These are phyloP conservation scores for Aspergillus versicolor DNA, from an alignment of 2,329 filamentous ascomycete genomes.

Conservation along the genomic window DNA sequence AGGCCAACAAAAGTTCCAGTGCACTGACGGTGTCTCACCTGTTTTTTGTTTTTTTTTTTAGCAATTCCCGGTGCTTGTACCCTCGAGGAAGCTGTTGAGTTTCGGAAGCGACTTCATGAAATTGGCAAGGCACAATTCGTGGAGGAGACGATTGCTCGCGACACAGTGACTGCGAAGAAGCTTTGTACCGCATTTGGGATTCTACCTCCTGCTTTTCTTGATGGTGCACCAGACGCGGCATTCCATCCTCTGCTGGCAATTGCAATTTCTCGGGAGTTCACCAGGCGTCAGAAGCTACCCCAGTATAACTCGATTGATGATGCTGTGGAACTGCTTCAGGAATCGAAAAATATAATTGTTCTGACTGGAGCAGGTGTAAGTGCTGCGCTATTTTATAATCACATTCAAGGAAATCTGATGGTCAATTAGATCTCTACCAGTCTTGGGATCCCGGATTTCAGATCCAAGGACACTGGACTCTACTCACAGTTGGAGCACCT, in stretches of 20 bases:
- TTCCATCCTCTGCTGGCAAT: conserved; percentile 74
- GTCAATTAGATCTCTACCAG: conserved; percentile 75
- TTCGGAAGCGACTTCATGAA: conserved; percentile 69
- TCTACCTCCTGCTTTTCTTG: conserved; percentile 69
- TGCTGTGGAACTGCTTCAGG: conserved; percentile 72
- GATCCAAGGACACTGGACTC: conserved; percentile 87
- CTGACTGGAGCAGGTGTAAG: conserved; percentile 81
- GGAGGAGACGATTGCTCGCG: conserved; percentile 66
- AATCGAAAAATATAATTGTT: conserved; percentile 81
- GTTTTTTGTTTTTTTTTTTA: conserved; percentile 13
- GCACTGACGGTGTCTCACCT: not conserved
- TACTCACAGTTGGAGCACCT: conserved; percentile 81
- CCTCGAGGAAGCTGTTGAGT: conserved; percentile 66
- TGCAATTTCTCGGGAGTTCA: conserved; percentile 76
- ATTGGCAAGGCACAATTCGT: conserved; percentile 79
- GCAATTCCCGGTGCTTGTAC: conserved; percentile 58
- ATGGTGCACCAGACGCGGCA: conserved; percentile 68
- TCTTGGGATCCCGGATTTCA: conserved; percentile 94
- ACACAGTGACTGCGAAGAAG: conserved; percentile 73
- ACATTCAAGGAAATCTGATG: not conserved
- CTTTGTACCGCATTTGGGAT: conserved; percentile 85
- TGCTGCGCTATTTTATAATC: not conserved
- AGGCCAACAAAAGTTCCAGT: not conserved
- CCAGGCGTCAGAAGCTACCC: conserved; percentile 74
- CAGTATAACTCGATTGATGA: conserved; percentile 86